Evolutionary conservation across 495 filamentous ascomycete genomes (phyloP).

Genomic region (Daldinia caldariorum): DNA sequence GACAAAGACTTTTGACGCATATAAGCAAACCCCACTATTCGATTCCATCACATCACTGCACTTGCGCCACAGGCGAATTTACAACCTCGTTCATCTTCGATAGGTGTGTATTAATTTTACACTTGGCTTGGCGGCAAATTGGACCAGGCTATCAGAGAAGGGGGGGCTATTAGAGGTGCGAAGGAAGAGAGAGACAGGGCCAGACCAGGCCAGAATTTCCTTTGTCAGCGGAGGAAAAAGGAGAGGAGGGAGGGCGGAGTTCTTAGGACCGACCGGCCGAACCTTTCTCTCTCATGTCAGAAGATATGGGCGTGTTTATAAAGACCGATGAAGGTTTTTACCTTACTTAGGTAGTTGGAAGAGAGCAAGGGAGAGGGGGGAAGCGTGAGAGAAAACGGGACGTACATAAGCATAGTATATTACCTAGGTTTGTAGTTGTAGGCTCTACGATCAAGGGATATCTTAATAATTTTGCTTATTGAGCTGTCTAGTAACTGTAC

Average conservation of each 20-base stretch:
- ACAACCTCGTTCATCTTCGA: background rate
- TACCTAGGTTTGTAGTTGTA: conserved; percentile 33
- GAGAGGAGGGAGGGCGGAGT: background rate
- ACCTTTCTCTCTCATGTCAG: conserved; percentile 22
- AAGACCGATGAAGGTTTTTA: background rate
- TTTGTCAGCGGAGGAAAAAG: conserved; percentile 6
- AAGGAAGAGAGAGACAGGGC: background rate
- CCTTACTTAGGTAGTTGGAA: background rate
- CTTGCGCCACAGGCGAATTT: background rate
- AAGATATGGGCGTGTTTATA: background rate
- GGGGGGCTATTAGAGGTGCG: background rate
- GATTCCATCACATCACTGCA: background rate
- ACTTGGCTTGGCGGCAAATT: conserved; percentile 10
- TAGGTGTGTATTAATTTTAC: background rate
- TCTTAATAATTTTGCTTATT: conserved; percentile 35
- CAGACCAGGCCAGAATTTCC: conserved; percentile 4
- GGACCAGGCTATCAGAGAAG: background rate
- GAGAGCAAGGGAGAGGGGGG: background rate
- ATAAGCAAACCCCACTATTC: background rate
- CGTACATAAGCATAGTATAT: conserved; percentile 19
- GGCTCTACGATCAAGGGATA: conserved; percentile 19
- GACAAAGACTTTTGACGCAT: conserved; percentile 5
- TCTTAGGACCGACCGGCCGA: background rate
- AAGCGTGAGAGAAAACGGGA: conserved; percentile 7
- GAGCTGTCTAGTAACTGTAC: no score